These are phyloP conservation scores for Apiotrichum sp. DNA, from an alignment of 1,284 basidiomycete species.

Conservation along the genomic window DNA sequence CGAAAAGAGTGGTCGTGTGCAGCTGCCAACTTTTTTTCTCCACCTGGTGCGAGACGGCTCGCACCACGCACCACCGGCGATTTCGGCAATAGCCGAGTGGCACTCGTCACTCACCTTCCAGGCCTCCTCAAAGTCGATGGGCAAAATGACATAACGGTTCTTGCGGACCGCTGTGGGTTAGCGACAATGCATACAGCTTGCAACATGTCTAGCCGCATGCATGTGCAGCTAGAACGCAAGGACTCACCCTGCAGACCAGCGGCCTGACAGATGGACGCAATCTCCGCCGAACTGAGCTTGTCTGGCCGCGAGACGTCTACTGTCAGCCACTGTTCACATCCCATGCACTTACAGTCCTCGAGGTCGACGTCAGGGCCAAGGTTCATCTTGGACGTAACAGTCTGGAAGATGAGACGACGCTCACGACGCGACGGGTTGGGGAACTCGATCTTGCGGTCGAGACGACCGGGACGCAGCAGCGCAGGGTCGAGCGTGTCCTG, in stretches of 20 bases:
- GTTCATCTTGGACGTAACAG: slow-evolving; percentile 96
- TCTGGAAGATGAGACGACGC: slow-evolving; percentile 97
- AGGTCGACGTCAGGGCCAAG: slow-evolving; percentile 95
- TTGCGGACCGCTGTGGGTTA: slow-evolving; percentile 74
- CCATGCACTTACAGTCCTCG: slow-evolving; percentile 74
- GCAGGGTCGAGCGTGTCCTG: slow-evolving; percentile 96
- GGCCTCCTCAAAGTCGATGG: slow-evolving; percentile 95
- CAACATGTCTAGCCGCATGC: background rate
- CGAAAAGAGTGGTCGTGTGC: slow-evolving; percentile 20
- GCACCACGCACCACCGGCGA: slow-evolving; percentile 14
- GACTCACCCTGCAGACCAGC: slow-evolving; percentile 86
- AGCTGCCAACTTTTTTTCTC: slow-evolving; percentile 8
- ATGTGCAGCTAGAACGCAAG: background rate
- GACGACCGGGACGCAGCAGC: slow-evolving; percentile 89
- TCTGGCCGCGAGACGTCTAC: slow-evolving; percentile 94
- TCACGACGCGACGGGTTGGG: slow-evolving; percentile 90
- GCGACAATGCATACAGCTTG: no score
- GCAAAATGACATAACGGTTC: slow-evolving; percentile 95
- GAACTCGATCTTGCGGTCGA: slow-evolving; percentile 99
- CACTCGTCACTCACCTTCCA: slow-evolving; percentile 72
- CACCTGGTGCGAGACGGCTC: slow-evolving; percentile 14
- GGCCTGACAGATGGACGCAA: slow-evolving; percentile 91
- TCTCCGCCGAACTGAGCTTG: slow-evolving; percentile 90
- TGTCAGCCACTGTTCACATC: slow-evolving; percentile 7
- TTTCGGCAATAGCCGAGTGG: slow-evolving; percentile 15